Evolutionary conservation across 805 yeast genomes (phyloP), one percentile per base, ranked within the genome.

Genomic region (Zygotorulaspora chibaensis): DNA sequence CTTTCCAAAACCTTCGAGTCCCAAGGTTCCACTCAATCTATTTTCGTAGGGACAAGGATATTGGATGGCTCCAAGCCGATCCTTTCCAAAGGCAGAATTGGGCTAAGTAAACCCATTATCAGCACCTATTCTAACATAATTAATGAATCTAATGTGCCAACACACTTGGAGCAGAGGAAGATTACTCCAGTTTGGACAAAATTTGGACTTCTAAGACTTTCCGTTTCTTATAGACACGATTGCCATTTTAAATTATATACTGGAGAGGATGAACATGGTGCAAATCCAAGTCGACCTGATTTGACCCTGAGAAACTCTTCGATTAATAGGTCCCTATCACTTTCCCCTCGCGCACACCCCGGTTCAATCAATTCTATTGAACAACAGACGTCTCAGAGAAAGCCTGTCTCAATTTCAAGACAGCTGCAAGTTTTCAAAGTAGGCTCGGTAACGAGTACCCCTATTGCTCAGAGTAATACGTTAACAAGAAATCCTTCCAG

Each of bases 31-130:
- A 51, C 69, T 1, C 69, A 73, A 5, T 38, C 42, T 4, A 46
- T 62, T 82, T 45, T 63, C 63, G 35, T 90, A 1, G 79, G 80
- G 5, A 77, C 83, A 40, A 73, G 87, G 44, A 65, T 85, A 0
- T 59, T 86, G 27, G 90, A 89, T 61, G 96, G 96, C 0, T 76
- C 83, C 12, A 78, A 80, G 53, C 84, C 93, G 0, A 85, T 90
- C 25, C 72, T 81, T 9, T 83, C 95, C 1, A 83, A 81, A 60
- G 96, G 96, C 2, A 70, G 97, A 50, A 77, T 89, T 18, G 97
- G 97, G 0, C 72, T 91, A 43, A 82, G 91, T 50, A 84, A 84
- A 61, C 69, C 83, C 3, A 74, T 83, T 2, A 74, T 80, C 10
- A 58, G 66, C 12, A 58, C 66, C 15, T 63, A 65, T 42, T 53